Conservation (phyloP, 768 basidiomycete genomes). For the Russula ochroleuca region DNA sequence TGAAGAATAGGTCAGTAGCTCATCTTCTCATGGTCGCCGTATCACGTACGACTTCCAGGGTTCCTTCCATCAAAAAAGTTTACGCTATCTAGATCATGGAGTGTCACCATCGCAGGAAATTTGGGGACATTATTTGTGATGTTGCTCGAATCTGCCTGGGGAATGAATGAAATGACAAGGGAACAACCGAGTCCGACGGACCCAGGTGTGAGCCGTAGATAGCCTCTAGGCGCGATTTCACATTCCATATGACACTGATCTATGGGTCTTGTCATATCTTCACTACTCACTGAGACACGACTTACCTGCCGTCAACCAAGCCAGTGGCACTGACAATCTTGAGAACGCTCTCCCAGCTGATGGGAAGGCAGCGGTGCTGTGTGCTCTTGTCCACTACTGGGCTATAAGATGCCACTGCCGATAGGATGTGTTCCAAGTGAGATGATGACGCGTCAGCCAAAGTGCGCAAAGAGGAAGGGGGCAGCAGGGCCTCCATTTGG, state of each 20-base stretch:
- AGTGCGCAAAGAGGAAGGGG: constrained; percentile 34
- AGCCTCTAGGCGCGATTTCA: constrained; percentile 18
- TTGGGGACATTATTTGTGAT: neutral
- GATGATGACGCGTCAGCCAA: constrained; percentile 44
- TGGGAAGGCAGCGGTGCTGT: constrained; percentile 59
- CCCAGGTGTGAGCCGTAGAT: constrained; percentile 21
- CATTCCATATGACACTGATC: constrained; percentile 16
- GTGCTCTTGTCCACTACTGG: constrained; percentile 54
- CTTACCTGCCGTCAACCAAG: constrained; percentile 32
- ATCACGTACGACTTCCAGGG: constrained; percentile 2
- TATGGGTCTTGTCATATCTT: neutral
- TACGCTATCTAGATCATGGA: constrained; percentile 12
- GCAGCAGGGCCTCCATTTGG: constrained; percentile 33
- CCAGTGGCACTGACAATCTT: constrained; percentile 46
- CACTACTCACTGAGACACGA: neutral
- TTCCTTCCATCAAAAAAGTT: constrained; percentile 11
- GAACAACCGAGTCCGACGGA: neutral
- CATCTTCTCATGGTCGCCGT: neutral
- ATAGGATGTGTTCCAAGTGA: constrained; percentile 50
- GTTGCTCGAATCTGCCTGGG: constrained; percentile 7
- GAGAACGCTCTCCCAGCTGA: constrained; percentile 63
- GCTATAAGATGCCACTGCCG: constrained; percentile 50
- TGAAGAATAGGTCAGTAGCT: neutral
- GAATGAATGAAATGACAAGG: neutral
- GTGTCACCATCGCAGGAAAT: neutral